Percentiles rank a stretch among this genome's conserved stretches.
Evolutionary conservation across 2,329 filamentous ascomycete species (phyloP).

Genomic region (Colletotrichum chlorophyti): DNA sequence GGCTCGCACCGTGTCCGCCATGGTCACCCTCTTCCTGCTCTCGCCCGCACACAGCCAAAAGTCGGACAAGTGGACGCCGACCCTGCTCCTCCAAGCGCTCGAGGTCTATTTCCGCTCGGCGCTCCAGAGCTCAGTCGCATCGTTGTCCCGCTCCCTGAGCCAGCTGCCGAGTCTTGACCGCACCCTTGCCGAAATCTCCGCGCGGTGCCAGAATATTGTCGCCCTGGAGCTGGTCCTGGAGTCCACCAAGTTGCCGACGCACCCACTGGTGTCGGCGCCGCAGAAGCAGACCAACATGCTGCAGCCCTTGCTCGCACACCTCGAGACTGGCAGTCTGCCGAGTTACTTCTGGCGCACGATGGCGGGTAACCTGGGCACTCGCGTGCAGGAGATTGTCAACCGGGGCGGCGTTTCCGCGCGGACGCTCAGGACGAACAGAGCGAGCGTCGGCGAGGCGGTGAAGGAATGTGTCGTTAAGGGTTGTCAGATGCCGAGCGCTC

Average conservation of each 20-base stretch:
- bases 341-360: slow-evolving; percentile 95
- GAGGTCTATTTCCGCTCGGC: slow-evolving; percentile 84
- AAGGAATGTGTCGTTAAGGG: slow-evolving; percentile 84
- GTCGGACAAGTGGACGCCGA: slow-evolving; percentile 67
- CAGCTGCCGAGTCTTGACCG: slow-evolving; percentile 84
- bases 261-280: slow-evolving; percentile 65
- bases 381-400: slow-evolving; percentile 84
- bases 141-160: slow-evolving; percentile 76
- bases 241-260: slow-evolving; percentile 68
- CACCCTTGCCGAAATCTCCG: slow-evolving; percentile 80
- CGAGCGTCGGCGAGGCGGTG: slow-evolving; percentile 77
- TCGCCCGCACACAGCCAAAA: slow-evolving; percentile 68
- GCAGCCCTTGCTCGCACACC: slow-evolving; percentile 73
- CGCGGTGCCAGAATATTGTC: slow-evolving; percentile 89
- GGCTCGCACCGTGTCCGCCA: slow-evolving; percentile 74
- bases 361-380: slow-evolving; percentile 75
- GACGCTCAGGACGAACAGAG: slow-evolving; percentile 78
- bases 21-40: slow-evolving; percentile 80
- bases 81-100: slow-evolving; percentile 76
- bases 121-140: slow-evolving; percentile 78
- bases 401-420: slow-evolving; percentile 85
- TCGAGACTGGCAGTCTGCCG: slow-evolving; percentile 86
- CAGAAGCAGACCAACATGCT: slow-evolving; percentile 62
- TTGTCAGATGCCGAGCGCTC: slow-evolving; percentile 68
- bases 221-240: slow-evolving; percentile 82